Evolutionary conservation across 1,284 basidiomycete genomes (phyloP).

Genomic region (Athelia sp.): DNA sequence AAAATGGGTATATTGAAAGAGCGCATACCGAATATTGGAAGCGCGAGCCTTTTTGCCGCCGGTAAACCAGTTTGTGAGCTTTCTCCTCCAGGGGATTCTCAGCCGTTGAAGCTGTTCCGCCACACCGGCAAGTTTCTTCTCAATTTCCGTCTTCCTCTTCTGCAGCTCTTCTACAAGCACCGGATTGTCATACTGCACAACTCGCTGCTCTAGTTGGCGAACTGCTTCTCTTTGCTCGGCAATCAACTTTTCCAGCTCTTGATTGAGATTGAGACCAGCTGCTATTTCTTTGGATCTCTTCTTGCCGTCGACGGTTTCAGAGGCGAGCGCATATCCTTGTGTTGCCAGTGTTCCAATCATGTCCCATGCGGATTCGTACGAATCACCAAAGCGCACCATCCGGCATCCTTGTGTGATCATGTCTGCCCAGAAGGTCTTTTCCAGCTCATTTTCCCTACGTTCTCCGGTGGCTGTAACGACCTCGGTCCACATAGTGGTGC

Average conservation of each 20-base stretch:
- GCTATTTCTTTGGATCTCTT: no score
- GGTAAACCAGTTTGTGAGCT: background rate
- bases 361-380: background rate
- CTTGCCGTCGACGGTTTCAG: background rate
- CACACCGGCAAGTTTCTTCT: background rate
- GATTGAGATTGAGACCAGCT: no score
- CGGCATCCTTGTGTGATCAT: conserved; percentile 1
- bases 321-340: background rate
- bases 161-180: background rate
- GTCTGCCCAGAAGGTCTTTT: background rate
- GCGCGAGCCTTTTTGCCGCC: background rate
- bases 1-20: no score
- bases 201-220: background rate
- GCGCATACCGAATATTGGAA: no score
- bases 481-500: background rate
- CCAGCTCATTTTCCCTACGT: background rate
- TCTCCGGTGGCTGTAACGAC: background rate
- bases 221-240: background rate
- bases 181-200: background rate
- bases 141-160: background rate
- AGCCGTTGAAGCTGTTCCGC: background rate
- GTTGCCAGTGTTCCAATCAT: background rate
- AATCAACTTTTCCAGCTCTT: background rate
- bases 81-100: background rate
- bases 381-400: background rate